phyloP scores from a whole-genome alignment of 805 yeast species.

The Starmerella sirachaensis region DNA sequence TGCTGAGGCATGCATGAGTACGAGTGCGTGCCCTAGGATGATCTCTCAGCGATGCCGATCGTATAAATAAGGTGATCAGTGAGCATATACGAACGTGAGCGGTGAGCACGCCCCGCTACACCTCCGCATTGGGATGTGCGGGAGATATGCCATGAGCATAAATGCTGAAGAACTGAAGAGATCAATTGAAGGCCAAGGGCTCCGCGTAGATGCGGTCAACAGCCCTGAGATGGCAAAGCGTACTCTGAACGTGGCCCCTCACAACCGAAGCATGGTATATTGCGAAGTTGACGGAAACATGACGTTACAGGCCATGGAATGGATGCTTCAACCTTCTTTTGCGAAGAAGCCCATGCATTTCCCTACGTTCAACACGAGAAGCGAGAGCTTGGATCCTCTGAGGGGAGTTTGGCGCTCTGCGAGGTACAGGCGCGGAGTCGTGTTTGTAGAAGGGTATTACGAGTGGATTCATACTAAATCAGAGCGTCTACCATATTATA shows the following conservation, averaged over 20 bases:
- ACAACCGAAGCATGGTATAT: slow-evolving; percentile 7
- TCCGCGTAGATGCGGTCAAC: slow-evolving; percentile 2
- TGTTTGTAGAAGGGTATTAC: slow-evolving; percentile 73
- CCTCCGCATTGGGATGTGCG: slow-evolving; percentile 22
- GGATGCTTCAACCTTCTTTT: slow-evolving; percentile 61
- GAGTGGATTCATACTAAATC: slow-evolving; percentile 51
- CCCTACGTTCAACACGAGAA: slow-evolving; percentile 54
- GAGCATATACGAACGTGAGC: too few species aligned
- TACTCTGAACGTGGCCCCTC: slow-evolving; percentile 17
- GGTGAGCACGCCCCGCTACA: neutral
- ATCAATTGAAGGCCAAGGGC: slow-evolving; percentile 5
- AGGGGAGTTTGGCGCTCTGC: slow-evolving; percentile 48
- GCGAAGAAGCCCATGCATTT: slow-evolving; percentile 20
- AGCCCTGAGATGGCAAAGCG: neutral
- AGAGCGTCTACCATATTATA: slow-evolving; percentile 51
- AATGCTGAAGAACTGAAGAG: neutral
- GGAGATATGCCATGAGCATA: slow-evolving; percentile 17
- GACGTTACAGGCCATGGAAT: slow-evolving; percentile 39
- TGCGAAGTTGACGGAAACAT: neutral
- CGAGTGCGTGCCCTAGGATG: too few species aligned
- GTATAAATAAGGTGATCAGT: too few species aligned
- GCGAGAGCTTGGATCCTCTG: slow-evolving; percentile 42
- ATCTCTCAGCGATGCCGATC: too few species aligned
- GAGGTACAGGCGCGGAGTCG: slow-evolving; percentile 48
- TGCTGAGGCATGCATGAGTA: too few species aligned